A percentile compares a stretch with the other conserved stretches of the same genome.
Evolutionary conservation across 345 rosid species (phyloP).

Genomic region (Geranium rotundifolium): DNA sequence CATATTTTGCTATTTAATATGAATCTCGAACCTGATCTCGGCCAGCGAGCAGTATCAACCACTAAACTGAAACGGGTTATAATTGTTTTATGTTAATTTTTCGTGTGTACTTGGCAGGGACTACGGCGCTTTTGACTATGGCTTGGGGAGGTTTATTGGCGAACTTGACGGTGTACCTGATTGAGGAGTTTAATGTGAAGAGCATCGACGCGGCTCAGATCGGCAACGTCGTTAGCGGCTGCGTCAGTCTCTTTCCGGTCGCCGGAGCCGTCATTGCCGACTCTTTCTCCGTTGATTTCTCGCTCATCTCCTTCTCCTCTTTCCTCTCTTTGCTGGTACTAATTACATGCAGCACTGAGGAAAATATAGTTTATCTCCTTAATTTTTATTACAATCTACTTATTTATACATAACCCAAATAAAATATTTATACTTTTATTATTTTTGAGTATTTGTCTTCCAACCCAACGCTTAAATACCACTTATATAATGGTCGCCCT

Average conservation of each 20-base stretch:
- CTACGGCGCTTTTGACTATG: slow-evolving; percentile 21
- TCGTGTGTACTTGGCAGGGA: slow-evolving; percentile 16
- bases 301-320: slow-evolving; percentile 19
- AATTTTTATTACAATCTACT: no score
- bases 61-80: no score
- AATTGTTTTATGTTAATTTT: no score
- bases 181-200: slow-evolving; percentile 15
- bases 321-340: slow-evolving; percentile 26
- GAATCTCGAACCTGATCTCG: no score
- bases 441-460: no score
- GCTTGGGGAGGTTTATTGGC: slow-evolving; percentile 29
- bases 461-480: no score
- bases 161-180: slow-evolving; percentile 23
- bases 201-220: slow-evolving; percentile 24
- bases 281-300: slow-evolving; percentile 27
- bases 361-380: no score
- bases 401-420: no score
- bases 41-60: no score
- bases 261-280: slow-evolving; percentile 37
- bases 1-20: neutral
- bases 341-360: no score
- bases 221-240: slow-evolving; percentile 13
- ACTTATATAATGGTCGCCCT: no score
- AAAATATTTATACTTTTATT: no score
- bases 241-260: slow-evolving; percentile 21